Conservation (phyloP, 2,329 filamentous ascomycete genomes). For the Penicillium decumbens region DNA sequence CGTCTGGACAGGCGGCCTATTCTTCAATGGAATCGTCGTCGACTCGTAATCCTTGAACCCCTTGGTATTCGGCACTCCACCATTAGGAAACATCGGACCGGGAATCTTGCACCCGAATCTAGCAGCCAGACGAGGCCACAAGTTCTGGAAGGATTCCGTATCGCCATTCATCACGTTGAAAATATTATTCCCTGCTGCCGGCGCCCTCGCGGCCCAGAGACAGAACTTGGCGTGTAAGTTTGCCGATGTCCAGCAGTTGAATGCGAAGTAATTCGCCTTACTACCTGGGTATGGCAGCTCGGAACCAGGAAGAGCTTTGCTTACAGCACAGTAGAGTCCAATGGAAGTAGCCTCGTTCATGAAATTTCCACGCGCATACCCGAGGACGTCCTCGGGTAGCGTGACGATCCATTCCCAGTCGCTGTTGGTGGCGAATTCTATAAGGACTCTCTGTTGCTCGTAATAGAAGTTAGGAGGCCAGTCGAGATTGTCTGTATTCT, state of each 20-base stretch:
- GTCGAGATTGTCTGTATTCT: conserved; percentile 21
- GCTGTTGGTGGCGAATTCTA: conserved; percentile 27
- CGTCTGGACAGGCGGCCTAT: not conserved
- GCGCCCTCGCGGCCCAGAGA: conserved; percentile 34
- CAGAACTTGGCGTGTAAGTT: conserved; percentile 35
- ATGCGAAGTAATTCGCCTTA: conserved; percentile 30
- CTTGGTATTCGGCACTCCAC: conserved; percentile 6
- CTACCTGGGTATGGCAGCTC: conserved; percentile 35
- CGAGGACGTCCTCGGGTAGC: conserved; percentile 46
- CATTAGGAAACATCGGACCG: conserved; percentile 23
- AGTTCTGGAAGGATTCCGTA: conserved; percentile 35
- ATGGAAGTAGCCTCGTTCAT: conserved; percentile 43
- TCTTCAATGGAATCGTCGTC: not conserved
- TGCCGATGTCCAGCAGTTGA: conserved; percentile 35
- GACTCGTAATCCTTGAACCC: not conserved
- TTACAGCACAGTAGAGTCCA: conserved; percentile 39
- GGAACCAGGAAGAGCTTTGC: conserved; percentile 28
- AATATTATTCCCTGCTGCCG: conserved; percentile 33
- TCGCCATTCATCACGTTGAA: conserved; percentile 44
- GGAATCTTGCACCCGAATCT: conserved; percentile 35
- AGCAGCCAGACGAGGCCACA: conserved; percentile 41
- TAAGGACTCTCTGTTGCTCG: conserved; percentile 46
- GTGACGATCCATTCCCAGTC: conserved; percentile 43
- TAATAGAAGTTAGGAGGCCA: conserved; percentile 52
- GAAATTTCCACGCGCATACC: conserved; percentile 40